A percentile compares a stretch with the other conserved stretches of the same genome.
Evolutionary conservation across 1,139 yeast species (phyloP).

Genomic region (Geotrichum carabidarum): DNA sequence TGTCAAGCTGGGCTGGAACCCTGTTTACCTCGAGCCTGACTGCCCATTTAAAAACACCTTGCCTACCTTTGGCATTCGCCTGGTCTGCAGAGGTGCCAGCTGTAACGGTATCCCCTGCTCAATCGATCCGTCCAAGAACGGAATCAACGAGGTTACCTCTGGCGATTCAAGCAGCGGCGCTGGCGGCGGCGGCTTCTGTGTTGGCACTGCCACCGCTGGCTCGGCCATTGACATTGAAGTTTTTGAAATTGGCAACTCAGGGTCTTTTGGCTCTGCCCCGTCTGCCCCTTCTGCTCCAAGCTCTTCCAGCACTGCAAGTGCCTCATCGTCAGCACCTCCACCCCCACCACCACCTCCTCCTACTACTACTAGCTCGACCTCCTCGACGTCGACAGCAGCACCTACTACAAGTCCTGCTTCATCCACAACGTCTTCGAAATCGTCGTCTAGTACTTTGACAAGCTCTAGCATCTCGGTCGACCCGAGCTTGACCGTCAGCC

Average conservation of each 20-base stretch:
- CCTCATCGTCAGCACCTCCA: constrained; percentile 1
- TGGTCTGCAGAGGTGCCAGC: constrained; percentile 61
- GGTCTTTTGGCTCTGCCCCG: not conserved
- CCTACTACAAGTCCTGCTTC: constrained; percentile 3
- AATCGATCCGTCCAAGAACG: constrained; percentile 64
- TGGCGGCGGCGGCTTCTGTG: constrained; percentile 57
- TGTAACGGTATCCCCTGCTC: constrained; percentile 76
- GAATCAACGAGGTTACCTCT: constrained; percentile 50
- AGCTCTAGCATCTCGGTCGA: not conserved
- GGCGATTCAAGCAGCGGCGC: constrained; percentile 27
- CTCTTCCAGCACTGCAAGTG: not conserved
- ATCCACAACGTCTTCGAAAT: not conserved
- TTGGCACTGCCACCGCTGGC: constrained; percentile 65
- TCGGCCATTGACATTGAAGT: constrained; percentile 69
- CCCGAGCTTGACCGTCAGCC: not conserved
- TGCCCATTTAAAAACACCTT: constrained; percentile 49
- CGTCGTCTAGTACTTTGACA: not conserved
- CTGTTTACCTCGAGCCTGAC: constrained; percentile 61
- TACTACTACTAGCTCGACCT: constrained; percentile 3
- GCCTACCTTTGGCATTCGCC: constrained; percentile 68
- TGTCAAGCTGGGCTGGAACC: constrained; percentile 88
- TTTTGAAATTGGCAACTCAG: constrained; percentile 40
- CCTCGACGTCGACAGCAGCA: constrained; percentile 11
- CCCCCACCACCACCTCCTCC: not conserved
- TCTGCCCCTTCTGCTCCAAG: constrained; percentile 2